These are phyloP conservation scores for Acer yangbiense DNA, from an alignment of 345 rosid species.

Conservation along the genomic window DNA sequence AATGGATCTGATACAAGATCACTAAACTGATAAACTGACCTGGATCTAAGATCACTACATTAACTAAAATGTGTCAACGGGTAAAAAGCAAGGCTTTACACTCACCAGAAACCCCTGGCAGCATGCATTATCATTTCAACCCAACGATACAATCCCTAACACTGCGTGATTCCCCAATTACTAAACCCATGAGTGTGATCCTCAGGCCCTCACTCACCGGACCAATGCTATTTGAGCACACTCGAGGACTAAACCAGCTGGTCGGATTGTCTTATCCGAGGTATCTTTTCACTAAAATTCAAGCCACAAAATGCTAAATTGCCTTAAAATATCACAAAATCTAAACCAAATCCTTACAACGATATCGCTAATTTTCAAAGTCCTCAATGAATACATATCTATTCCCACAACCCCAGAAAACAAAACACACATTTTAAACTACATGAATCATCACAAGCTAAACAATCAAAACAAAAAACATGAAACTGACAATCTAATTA, in stretches of 20 bases:
- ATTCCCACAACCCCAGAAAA: neutral
- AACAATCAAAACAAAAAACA: neutral
- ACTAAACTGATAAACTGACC: neutral
- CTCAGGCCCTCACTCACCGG: neutral
- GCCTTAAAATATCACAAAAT: neutral
- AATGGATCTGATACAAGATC: neutral
- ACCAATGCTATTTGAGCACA: neutral
- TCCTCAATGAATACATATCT: neutral
- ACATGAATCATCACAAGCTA: neutral
- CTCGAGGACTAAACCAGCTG: neutral
- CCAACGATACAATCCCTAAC: neutral
- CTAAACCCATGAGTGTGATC: neutral
- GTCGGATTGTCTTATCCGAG: neutral
- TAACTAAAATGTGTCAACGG: neutral
- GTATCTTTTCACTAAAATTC: neutral
- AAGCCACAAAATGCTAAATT: neutral
- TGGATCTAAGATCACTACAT: neutral
- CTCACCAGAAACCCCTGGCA: neutral
- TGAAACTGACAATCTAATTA: neutral
- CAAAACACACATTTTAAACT: neutral
- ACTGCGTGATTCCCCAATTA: neutral
- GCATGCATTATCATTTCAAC: neutral
- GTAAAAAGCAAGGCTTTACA: neutral
- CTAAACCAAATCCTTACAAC: neutral
- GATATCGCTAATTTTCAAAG: neutral